Evolutionary conservation across 2,329 filamentous ascomycete species (phyloP).

Genomic region (Arthrobotrys musiformis): DNA sequence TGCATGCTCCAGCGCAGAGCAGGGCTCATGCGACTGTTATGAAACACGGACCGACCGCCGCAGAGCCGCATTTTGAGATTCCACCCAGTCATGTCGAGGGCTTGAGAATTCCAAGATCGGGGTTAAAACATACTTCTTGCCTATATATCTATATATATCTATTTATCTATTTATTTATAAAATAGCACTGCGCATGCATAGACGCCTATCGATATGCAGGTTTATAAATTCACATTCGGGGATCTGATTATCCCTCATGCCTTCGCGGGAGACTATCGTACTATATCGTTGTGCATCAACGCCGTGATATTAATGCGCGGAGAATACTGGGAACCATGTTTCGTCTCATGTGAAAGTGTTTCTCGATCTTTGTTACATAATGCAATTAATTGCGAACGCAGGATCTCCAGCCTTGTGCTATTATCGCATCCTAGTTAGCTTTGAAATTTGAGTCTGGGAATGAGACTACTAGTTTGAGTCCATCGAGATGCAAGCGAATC

Average conservation of each 20-base stretch:
- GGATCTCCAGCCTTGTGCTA: not conserved
- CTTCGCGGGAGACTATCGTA: too few species aligned
- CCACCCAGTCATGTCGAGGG: not conserved
- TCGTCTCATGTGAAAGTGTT: not conserved
- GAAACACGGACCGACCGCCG: constrained; percentile 41
- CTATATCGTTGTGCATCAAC: too few species aligned
- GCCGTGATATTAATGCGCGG: not conserved
- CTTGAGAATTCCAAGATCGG: not conserved
- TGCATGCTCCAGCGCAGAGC: too few species aligned
- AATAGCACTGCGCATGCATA: not conserved
- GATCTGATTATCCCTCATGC: too few species aligned
- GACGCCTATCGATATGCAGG: not conserved
- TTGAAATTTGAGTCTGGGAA: too few species aligned
- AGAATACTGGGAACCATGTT: not conserved
- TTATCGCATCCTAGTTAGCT: too few species aligned
- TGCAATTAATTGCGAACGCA: too few species aligned
- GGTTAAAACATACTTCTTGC: not conserved
- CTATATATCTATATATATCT: too few species aligned
- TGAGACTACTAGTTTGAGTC: too few species aligned
- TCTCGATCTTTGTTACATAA: not conserved
- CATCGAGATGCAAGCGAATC: not conserved
- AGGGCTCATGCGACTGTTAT: not conserved
- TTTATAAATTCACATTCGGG: not conserved
- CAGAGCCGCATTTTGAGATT: constrained; percentile 28
- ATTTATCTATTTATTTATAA: too few species aligned